Conservation (phyloP, 495 filamentous ascomycete genomes). For the Xylaria longipes region DNA sequence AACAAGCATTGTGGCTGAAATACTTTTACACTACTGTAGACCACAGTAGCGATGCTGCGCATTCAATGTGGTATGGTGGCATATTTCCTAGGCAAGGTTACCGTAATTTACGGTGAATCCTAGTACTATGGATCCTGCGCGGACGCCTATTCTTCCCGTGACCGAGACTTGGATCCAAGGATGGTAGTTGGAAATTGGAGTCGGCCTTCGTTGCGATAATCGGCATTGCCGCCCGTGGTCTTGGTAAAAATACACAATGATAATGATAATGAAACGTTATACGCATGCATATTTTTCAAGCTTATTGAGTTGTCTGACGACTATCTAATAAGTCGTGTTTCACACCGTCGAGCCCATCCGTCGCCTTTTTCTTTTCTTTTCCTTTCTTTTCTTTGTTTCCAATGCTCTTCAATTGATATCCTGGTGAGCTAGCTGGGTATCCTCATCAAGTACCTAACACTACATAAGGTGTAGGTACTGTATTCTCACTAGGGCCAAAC, state of each 20-base stretch:
- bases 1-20: conserved; percentile 19
- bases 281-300: background rate
- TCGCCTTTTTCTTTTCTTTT: background rate
- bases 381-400: background rate
- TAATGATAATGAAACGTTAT: background rate
- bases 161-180: background rate
- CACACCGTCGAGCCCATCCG: background rate
- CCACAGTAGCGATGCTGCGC: background rate
- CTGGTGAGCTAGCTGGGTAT: too few species aligned
- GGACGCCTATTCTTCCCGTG: conserved; percentile 7
- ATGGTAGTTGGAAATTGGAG: background rate
- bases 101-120: conserved; percentile 11
- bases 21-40: background rate
- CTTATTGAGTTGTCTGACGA: background rate
- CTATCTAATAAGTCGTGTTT: conserved; percentile 5
- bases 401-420: background rate
- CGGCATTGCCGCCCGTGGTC: conserved; percentile 10
- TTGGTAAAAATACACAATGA: background rate
- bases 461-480: background rate
- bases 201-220: background rate
- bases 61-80: background rate
- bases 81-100: background rate
- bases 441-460: too few species aligned
- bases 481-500: background rate
- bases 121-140: background rate